phyloP scores from a whole-genome alignment of 805 yeast species.

The Teunomyces gatunensis region DNA sequence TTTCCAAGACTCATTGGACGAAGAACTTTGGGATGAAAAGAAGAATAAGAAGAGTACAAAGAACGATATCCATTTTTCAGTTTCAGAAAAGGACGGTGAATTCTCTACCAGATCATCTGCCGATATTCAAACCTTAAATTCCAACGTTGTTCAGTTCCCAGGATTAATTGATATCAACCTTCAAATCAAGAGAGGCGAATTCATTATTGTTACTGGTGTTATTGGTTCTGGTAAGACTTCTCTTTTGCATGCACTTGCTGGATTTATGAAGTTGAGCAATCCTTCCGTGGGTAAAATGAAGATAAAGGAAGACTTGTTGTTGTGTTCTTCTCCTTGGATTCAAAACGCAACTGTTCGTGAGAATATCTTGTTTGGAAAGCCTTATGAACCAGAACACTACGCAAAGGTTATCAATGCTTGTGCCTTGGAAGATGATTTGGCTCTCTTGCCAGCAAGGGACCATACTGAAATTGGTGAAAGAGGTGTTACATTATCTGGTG shows the following conservation, averaged over 20 bases:
- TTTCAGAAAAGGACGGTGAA: conserved; percentile 5
- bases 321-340: conserved; percentile 42
- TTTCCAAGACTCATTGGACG: conserved; percentile 23
- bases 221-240: conserved; percentile 46
- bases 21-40: conserved; percentile 22
- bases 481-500: conserved; percentile 45
- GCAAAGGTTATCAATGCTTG: conserved; percentile 33
- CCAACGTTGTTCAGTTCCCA: conserved; percentile 19
- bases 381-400: conserved; percentile 28
- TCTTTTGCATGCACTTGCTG: conserved; percentile 38
- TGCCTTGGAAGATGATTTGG: conserved; percentile 39
- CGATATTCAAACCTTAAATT: conserved; percentile 1
- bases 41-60: conserved; percentile 11
- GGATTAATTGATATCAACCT: conserved; percentile 36
- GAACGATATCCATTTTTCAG: conserved; percentile 4
- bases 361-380: conserved; percentile 38
- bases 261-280: conserved; percentile 33
- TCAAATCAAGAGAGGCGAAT: conserved; percentile 29
- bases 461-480: conserved; percentile 44
- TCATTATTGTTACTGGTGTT: conserved; percentile 41
- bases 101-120: conserved; percentile 1
- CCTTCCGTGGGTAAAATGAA: conserved; percentile 23
- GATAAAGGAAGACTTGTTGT: conserved; percentile 28
- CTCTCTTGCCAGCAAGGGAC: conserved; percentile 34
- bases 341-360: conserved; percentile 42